Evolutionary conservation across 2,329 filamentous ascomycete species (phyloP), one percentile per base, ranked within the genome.

Genomic region (Verticillium albo-atrum): DNA sequence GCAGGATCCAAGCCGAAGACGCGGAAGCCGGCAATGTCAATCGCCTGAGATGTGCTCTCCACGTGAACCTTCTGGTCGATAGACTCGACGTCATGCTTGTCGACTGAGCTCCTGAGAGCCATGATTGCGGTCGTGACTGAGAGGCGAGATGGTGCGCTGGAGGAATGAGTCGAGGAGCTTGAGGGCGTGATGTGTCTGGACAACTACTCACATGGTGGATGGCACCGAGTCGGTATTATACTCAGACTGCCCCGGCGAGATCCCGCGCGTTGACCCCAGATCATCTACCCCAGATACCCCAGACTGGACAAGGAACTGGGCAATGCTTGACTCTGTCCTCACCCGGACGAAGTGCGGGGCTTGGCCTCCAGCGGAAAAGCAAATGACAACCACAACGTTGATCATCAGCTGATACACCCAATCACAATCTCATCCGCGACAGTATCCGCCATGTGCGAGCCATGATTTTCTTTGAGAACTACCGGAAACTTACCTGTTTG

Each of bases 21-120:
- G 17, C 69, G 70, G 54, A 71, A 66, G n/a, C 65, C 64, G 10
- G 66, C 70, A 7, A 72, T 67, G 4, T 65, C 63, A 5, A 68
- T 64, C n/a, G 69, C 59, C 3, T 66, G 60, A 10, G 61, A 56
- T 3, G 56, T 57, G 32, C 59, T 62, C 14, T 67, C 65, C 1
- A 63, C 50, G 7, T 63, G 61, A 12, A 27, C 32, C n/a, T 58
- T 50, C 17, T 60, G 57, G 7, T 54, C 60, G 17, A 62, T n/a
- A 20, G 55, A 57, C 26, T 58, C 59, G 14, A 55, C 54, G 30
- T 63, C 62, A 42, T 55, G 32, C 51, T 63, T 63, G 25, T 62
- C 58, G 30, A 58, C n/a, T 15, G 62, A 63, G 37, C 54, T 42
- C 51, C 60, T 57, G 23, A 20, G 58, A 23, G 60, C 37, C 60